Percentiles rank a stretch among this genome's conserved stretches.
Evolutionary conservation across 2,329 filamentous ascomycete genomes (phyloP).

Genomic region (Cercospora sesami): DNA sequence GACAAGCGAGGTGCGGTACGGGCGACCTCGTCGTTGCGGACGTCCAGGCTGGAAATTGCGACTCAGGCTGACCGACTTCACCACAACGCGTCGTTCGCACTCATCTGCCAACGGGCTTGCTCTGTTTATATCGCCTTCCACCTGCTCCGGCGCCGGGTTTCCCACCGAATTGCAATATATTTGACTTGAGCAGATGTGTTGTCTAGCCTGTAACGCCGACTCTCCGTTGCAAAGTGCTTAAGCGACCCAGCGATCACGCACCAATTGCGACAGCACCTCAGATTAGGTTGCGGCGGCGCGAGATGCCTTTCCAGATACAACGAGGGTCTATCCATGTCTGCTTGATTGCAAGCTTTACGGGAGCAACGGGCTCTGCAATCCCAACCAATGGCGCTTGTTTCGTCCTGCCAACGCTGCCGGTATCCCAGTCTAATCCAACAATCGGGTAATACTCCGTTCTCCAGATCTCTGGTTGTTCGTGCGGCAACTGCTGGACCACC

Average conservation of each 20-base stretch:
- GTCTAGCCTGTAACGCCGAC: not conserved
- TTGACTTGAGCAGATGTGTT: not conserved
- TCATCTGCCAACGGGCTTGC: not conserved
- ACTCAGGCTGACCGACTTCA: not conserved
- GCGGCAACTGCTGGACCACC: not conserved
- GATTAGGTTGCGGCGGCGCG: constrained; percentile 4
- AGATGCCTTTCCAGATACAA: not conserved
- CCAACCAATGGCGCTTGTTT: not conserved
- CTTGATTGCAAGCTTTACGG: not conserved
- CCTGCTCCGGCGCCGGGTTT: not conserved
- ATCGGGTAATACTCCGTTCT: not conserved
- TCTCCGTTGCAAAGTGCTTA: not conserved
- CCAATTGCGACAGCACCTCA: constrained; percentile 5
- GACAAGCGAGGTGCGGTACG: not conserved
- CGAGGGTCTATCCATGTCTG: not conserved
- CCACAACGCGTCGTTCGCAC: not conserved
- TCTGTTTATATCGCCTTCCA: not conserved
- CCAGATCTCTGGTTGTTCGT: not conserved
- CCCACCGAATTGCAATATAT: not conserved
- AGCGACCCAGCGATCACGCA: constrained; percentile 7
- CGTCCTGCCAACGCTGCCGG: not conserved
- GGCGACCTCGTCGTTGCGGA: not conserved
- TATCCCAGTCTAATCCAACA: not conserved
- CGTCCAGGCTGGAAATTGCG: not conserved
- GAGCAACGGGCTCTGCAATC: not conserved